Base-by-base conservation (phyloP, 2,329 filamentous ascomycete species). In the Cladosporium colombiae region DNA sequence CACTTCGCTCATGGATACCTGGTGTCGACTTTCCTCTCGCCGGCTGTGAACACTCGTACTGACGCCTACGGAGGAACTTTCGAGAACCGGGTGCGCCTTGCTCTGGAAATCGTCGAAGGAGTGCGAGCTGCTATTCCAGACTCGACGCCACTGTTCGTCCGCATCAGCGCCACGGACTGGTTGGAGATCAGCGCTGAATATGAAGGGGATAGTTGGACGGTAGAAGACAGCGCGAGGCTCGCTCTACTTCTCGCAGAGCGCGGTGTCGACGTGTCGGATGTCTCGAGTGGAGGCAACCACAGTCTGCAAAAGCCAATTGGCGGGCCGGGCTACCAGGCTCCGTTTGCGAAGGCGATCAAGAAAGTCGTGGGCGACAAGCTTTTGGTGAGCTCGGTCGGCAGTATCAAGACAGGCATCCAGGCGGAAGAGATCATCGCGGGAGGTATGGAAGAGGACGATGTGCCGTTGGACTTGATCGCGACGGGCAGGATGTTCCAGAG, bases 221-320 rank as follows among this genome's bases (percentile, higher is more conserved):
- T 86, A 1, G 83, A 87, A 16, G 84, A 94, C 63, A 88, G 86
- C 0, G 81, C 87, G 25, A 81, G 81, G 56, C 83, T 95, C 1
- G 89, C 91, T 0, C 75, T 82, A 74, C 80, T 89, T 13, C 49
- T 52, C 23, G 49, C 49, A 25, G 49, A 52, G 6, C 49, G 27
- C 14, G 93, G 93, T 35, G 85, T 97, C 53, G 93, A 97, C 76
- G 81, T 96, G 16, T 83, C 97, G 35, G 93, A 97, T 76, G 87
- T 96, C 65, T 92, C 89, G 71, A 89, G 88, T 0, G 91, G 88
- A 40, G 93, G 91, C 46, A 90, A 91, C 75, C 85, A 88, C 74
- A 77, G 81, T 31, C 76, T 78, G 52, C 76, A 66, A 56, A 81
- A 87, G 74, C 86, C 92, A 68, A 79, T 82, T 23, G 72, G 83